Conservation (phyloP, 768 basidiomycete species). For the Russula olivacea region DNA sequence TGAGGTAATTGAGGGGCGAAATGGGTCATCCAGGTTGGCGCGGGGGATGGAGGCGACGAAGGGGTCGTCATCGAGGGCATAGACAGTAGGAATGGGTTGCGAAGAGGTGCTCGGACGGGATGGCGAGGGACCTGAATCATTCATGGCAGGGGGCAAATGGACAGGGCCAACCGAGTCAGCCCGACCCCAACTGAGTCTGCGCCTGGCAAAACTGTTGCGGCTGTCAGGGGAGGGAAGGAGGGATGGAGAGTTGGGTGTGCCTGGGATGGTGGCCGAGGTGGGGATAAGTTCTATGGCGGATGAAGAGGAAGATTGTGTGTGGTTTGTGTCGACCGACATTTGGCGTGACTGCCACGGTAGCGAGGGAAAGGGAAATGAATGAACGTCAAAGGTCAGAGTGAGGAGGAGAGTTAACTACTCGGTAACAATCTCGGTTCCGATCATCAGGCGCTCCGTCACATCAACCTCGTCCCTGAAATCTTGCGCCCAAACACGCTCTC, state of each 20-base stretch:
- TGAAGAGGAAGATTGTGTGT: conserved; percentile 38
- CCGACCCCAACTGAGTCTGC: conserved; percentile 55
- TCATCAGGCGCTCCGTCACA: no score
- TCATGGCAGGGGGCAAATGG: conserved; percentile 29
- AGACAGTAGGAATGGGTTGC: conserved; percentile 3
- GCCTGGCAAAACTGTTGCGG: conserved; percentile 37
- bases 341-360: not conserved
- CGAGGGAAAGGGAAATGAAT: not conserved
- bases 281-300: conserved; percentile 52
- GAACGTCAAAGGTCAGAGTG: not conserved
- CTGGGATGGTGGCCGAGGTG: conserved; percentile 38
- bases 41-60: conserved; percentile 35
- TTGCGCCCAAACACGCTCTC: no score
- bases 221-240: conserved; percentile 32
- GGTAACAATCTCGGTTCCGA: no score
- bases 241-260: conserved; percentile 49
- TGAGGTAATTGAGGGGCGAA: not conserved
- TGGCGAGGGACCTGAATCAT: conserved; percentile 25
- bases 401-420: no score
- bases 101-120: not conserved
- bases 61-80: conserved; percentile 39
- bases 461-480: no score
- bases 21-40: not conserved
- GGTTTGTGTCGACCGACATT: not conserved
- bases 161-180: conserved; percentile 36